phyloP scores from a whole-genome alignment of 495 filamentous ascomycete genomes.

The Penicillium egyptiacum region DNA sequence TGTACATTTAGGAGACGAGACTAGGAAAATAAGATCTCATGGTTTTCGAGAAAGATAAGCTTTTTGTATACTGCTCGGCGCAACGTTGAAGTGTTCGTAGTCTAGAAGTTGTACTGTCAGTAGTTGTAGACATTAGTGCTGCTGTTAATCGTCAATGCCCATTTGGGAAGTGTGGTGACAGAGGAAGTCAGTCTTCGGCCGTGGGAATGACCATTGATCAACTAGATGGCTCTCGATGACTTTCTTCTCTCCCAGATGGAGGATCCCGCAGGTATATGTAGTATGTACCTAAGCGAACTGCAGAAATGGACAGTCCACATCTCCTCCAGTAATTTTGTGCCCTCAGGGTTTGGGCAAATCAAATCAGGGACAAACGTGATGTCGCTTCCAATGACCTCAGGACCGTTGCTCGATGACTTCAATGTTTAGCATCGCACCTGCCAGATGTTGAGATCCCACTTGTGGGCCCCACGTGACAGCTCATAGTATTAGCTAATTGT shows the following conservation, averaged over 20 bases:
- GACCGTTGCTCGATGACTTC: background rate
- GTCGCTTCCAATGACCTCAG: no score
- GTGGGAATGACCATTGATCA: background rate
- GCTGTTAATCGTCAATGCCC: background rate
- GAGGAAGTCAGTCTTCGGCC: background rate
- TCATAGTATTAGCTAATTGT: constrained; percentile 2
- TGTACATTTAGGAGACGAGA: constrained; percentile 28
- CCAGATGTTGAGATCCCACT: background rate
- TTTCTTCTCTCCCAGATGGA: no score
- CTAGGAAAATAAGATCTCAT: constrained; percentile 8
- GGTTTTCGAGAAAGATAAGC: background rate
- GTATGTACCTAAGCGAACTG: background rate
- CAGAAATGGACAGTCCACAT: background rate
- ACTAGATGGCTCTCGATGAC: background rate
- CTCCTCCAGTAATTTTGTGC: background rate
- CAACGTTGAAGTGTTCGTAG: background rate
- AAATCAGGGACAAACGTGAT: no score
- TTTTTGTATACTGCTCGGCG: background rate
- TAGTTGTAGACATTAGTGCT: background rate
- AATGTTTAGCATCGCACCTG: background rate
- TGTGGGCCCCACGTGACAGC: constrained; percentile 4
- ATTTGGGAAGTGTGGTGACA: background rate
- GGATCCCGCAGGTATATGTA: no score
- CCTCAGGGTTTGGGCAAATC: background rate
- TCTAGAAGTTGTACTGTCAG: background rate